A percentile compares a stretch with the other conserved stretches of the same genome.
These are phyloP conservation scores for Nothophytophthora sp. DNA, from an alignment of 352 stramenopile genomes.

Conservation along the genomic window DNA sequence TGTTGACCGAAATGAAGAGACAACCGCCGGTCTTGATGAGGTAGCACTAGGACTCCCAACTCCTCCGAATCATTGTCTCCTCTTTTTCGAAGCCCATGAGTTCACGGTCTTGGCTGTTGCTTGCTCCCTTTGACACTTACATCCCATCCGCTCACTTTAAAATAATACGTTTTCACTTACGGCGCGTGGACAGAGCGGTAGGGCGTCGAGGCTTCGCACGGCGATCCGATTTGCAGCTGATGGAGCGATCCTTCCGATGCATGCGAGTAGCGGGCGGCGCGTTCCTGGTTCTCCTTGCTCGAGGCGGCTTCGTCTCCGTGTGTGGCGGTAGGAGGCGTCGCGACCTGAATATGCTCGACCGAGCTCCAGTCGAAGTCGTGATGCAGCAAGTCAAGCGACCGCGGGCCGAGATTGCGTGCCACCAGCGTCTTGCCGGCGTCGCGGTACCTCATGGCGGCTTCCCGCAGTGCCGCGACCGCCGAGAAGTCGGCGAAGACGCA, in stretches of 20 bases:
- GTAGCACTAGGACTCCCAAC: too few relatives aligned
- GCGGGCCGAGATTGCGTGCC: constrained; percentile 54
- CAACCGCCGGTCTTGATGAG: too few relatives aligned
- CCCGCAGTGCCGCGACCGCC: constrained; percentile 76
- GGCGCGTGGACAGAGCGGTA: constrained; percentile 14
- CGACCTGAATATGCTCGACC: constrained; percentile 37
- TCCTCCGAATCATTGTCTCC: too few relatives aligned
- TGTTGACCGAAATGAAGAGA: too few relatives aligned
- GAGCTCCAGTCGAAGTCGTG: constrained; percentile 60
- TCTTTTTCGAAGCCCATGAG: too few relatives aligned
- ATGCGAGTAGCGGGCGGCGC: constrained; percentile 16
- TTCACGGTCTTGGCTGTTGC: too few relatives aligned
- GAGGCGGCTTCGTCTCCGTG: constrained; percentile 22
- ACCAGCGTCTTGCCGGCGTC: constrained; percentile 76
- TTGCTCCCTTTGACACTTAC: neutral
- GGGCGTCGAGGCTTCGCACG: constrained; percentile 15
- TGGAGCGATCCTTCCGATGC: constrained; percentile 25
- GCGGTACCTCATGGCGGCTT: constrained; percentile 68
- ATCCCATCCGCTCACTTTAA: constrained; percentile 7
- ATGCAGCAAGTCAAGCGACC: constrained; percentile 57
- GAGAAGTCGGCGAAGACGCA: constrained; percentile 86
- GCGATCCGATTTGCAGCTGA: constrained; percentile 29
- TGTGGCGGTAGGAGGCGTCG: constrained; percentile 9
- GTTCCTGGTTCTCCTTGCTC: constrained; percentile 25
- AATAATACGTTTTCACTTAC: constrained; percentile 11